phyloP scores from a whole-genome alignment of 106 monocot species.

The Ottelia alismoides region DNA sequence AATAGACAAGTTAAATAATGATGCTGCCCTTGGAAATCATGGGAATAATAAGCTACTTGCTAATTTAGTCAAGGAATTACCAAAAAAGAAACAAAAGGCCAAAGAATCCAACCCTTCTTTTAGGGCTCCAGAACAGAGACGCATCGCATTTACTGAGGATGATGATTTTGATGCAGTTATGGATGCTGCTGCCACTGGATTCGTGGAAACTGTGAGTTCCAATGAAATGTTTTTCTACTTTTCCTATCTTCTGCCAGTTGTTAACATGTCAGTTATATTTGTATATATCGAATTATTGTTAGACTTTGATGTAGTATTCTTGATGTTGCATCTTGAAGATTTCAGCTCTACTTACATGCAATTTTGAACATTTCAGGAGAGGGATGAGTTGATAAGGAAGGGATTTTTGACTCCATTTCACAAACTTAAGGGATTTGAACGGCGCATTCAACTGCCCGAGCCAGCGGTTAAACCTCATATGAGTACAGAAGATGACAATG shows the following conservation, averaged over 20 bases:
- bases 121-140: constrained; percentile 28
- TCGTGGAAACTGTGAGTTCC: constrained; percentile 96
- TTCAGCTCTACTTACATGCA: too few species aligned
- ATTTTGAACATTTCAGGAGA: constrained; percentile 46
- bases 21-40: constrained; percentile 5
- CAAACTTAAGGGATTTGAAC: constrained; percentile 86
- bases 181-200: constrained; percentile 78
- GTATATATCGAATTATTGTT: too few species aligned
- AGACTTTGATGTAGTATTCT: too few species aligned
- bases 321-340: too few species aligned
- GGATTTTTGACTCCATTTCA: constrained; percentile 92
- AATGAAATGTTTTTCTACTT: too few species aligned
- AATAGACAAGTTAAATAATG: constrained; percentile 24
- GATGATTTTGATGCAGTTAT: constrained; percentile 79
- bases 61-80: constrained; percentile 54
- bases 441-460: constrained; percentile 58
- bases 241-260: too few species aligned
- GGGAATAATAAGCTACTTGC: constrained; percentile 28
- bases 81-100: constrained; percentile 30
- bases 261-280: too few species aligned
- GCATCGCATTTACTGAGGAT: constrained; percentile 66
- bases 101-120: constrained; percentile 16
- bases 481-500: constrained; percentile 21
- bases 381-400: constrained; percentile 74
- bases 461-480: constrained; percentile 12